Percentiles rank a stretch among this genome's conserved stretches.
Conservation (phyloP, 352 stramenopile species). For the Globisporangium spinosum region DNA sequence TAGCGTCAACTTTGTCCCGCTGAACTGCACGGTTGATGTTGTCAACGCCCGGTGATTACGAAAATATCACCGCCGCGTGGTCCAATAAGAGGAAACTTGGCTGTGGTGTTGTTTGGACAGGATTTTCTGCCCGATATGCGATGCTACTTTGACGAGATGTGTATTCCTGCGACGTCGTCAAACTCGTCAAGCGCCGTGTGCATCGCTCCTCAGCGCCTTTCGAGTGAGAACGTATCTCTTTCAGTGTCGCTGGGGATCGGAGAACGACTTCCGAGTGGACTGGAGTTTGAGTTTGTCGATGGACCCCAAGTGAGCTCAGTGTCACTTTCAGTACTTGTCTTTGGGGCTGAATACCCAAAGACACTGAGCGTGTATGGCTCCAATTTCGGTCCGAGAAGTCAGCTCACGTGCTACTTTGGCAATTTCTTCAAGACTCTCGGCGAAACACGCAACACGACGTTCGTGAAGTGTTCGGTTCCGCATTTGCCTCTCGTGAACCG, state of each 20-base stretch:
- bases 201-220: slow-evolving; percentile 14
- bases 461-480: slow-evolving; percentile 29
- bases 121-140: slow-evolving; percentile 26
- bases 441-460: slow-evolving; percentile 14
- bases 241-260: slow-evolving; percentile 15
- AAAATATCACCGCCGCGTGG: slow-evolving; percentile 23
- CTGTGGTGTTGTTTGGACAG: slow-evolving; percentile 25
- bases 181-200: slow-evolving; percentile 26
- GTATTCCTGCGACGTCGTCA: slow-evolving; percentile 18
- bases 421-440: slow-evolving; percentile 13
- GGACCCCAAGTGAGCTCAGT: slow-evolving; percentile 17
- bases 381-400: slow-evolving; percentile 20
- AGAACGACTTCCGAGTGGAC: slow-evolving; percentile 15
- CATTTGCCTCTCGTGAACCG: slow-evolving; percentile 17
- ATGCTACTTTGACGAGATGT: slow-evolving; percentile 49
- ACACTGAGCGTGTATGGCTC: slow-evolving; percentile 24
- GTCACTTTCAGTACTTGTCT: slow-evolving; percentile 27
- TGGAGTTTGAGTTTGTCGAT: slow-evolving; percentile 25
- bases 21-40: slow-evolving; percentile 21
- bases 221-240: slow-evolving; percentile 17
- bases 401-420: slow-evolving; percentile 25
- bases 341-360: slow-evolving; percentile 19
- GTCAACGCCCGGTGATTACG: slow-evolving; percentile 21
- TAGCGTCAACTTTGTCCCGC: slow-evolving; percentile 18
- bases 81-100: slow-evolving; percentile 19